These are phyloP conservation scores for Pyricularia pennisetigena DNA, from an alignment of 2,329 filamentous ascomycete genomes.

Conservation along the genomic window DNA sequence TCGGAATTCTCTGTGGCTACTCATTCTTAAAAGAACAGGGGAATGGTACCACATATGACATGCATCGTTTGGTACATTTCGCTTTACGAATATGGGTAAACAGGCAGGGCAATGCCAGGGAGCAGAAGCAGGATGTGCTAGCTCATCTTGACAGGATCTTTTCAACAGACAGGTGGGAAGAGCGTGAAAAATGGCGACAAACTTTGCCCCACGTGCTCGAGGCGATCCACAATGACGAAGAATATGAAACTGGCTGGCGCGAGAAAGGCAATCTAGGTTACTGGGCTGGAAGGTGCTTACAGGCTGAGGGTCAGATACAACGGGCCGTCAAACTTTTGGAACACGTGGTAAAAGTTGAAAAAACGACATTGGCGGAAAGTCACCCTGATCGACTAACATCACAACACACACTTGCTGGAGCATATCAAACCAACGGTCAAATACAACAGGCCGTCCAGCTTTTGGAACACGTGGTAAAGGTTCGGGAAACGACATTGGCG, in stretches of 20 bases:
- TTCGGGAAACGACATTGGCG: too few relatives aligned
- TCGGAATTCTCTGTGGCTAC: too few relatives aligned
- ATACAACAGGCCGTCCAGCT: too few relatives aligned
- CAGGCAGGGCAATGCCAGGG: slow-evolving; percentile 5
- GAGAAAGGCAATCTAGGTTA: slow-evolving; percentile 5
- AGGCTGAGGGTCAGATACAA: background rate
- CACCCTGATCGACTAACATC: background rate
- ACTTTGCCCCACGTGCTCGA: slow-evolving; percentile 18
- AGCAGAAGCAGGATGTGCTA: slow-evolving; percentile 6
- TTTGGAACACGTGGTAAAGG: too few relatives aligned
- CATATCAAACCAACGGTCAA: slow-evolving; percentile 30
- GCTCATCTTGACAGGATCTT: slow-evolving; percentile 9
- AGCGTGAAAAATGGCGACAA: slow-evolving; percentile 13
- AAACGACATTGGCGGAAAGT: background rate
- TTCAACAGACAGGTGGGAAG: slow-evolving; percentile 6
- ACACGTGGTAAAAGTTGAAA: background rate
- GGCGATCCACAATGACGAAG: slow-evolving; percentile 10
- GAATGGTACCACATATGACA: too few relatives aligned
- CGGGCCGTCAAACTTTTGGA: background rate
- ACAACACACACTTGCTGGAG: background rate
- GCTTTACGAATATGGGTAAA: slow-evolving; percentile 20
- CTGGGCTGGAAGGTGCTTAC: background rate
- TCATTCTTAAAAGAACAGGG: too few relatives aligned
- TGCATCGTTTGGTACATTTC: slow-evolving; percentile 26
- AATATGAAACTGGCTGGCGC: background rate